Evolutionary conservation across 805 yeast genomes (phyloP).

Genomic region (Ascoidea tarda): DNA sequence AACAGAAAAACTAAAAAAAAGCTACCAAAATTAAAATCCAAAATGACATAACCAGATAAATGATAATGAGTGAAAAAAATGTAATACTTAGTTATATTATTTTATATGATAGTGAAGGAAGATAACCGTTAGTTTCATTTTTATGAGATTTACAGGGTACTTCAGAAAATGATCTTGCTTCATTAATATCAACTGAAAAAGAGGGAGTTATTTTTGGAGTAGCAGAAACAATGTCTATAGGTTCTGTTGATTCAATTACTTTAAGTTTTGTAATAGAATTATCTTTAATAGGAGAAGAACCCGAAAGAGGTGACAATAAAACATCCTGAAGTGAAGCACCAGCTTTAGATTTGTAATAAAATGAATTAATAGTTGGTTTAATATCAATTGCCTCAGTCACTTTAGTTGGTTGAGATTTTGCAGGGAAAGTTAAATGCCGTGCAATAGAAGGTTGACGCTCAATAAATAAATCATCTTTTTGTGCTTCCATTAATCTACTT

Average conservation of each 20-base stretch:
- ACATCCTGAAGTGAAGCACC: not conserved
- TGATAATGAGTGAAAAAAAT: no score
- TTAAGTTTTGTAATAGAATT: not conserved
- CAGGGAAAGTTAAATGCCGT: not conserved
- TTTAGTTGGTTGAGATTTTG: not conserved
- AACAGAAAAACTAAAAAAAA: no score
- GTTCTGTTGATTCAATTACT: not conserved
- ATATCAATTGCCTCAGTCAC: not conserved
- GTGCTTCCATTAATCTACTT: not conserved
- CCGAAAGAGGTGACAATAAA: not conserved
- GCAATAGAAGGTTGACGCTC: not conserved
- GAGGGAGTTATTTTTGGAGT: not conserved
- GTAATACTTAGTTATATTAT: no score
- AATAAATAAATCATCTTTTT: not conserved
- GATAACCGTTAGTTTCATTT: no score
- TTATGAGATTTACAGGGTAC: not conserved
- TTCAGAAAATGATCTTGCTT: not conserved
- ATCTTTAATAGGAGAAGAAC: not conserved
- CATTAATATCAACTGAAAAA: not conserved
- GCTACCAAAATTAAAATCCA: no score
- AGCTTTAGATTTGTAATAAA: not conserved
- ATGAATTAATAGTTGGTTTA: not conserved
- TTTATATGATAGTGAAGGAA: no score
- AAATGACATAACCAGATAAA: no score
- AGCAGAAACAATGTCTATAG: not conserved